These are phyloP conservation scores for Thymus quinquecostatus DNA, from an alignment of 257 asterid species.

Conservation along the genomic window DNA sequence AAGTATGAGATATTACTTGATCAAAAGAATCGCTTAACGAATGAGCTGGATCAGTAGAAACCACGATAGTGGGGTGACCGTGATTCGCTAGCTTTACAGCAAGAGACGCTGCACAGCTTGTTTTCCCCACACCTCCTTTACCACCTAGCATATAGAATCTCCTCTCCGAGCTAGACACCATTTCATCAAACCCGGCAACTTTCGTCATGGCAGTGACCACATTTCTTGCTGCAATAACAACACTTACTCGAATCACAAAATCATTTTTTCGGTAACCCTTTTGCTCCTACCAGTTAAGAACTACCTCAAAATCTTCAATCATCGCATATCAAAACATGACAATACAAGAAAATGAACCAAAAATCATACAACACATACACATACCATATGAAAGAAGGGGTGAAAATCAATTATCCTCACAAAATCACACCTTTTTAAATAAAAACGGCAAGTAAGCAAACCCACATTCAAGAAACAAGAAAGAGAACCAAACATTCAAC, in stretches of 20 bases:
- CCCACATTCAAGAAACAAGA: background rate
- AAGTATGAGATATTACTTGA: conserved; percentile 50
- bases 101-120: conserved; percentile 86
- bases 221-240: conserved; percentile 57
- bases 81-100: conserved; percentile 70
- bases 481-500: background rate
- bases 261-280: background rate
- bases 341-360: conserved; percentile 5
- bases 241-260: background rate
- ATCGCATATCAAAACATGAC: too few species aligned
- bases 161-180: conserved; percentile 60
- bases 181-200: conserved; percentile 49
- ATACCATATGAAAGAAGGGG: conserved; percentile 5
- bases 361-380: background rate
- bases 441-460: background rate
- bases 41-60: conserved; percentile 82
- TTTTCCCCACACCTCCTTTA: conserved; percentile 87
- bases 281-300: conserved; percentile 3
- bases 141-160: conserved; percentile 82
- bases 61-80: conserved; percentile 71
- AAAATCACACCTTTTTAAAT: background rate
- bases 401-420: background rate
- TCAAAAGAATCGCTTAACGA: conserved; percentile 80
- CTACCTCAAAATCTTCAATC: background rate
- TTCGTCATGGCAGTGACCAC: conserved; percentile 40